phyloP scores from a whole-genome alignment of 148 eudicot species.

The Vaccinium vitisidaea region DNA sequence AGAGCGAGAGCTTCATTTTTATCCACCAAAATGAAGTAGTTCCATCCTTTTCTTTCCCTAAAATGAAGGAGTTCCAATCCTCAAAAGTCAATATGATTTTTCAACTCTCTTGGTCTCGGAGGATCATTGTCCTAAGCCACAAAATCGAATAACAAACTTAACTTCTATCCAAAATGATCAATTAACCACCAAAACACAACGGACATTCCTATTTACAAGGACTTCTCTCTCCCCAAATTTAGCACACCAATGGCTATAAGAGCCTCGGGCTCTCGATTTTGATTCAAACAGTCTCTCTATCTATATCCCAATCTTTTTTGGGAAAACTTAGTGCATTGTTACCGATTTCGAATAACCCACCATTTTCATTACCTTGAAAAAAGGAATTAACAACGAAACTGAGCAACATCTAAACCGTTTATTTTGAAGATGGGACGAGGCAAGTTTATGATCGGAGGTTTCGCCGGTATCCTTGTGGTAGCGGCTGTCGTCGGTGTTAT shows the following conservation, averaged over 20 bases:
- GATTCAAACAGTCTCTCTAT: background rate
- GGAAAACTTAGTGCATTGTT: background rate
- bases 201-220: background rate
- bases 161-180: background rate
- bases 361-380: background rate
- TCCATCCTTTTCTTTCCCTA: background rate
- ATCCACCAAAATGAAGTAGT: background rate
- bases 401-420: background rate
- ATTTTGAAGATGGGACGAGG: conserved; percentile 25
- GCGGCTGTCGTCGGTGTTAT: conserved; percentile 40
- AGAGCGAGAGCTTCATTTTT: background rate
- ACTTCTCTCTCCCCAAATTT: background rate
- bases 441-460: conserved; percentile 35
- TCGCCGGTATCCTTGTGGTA: conserved; percentile 38
- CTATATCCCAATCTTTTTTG: background rate
- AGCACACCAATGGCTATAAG: background rate
- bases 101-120: background rate
- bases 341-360: background rate
- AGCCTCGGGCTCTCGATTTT: background rate
- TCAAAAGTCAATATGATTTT: background rate
- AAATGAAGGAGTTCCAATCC: conserved; percentile 1
- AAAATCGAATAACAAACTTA: background rate
- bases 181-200: background rate
- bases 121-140: background rate
- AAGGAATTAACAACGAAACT: background rate